Evolutionary conservation across 805 yeast species (phyloP), one percentile per base, ranked within the genome.

Genomic region (Yamadazyma kitorensis): DNA sequence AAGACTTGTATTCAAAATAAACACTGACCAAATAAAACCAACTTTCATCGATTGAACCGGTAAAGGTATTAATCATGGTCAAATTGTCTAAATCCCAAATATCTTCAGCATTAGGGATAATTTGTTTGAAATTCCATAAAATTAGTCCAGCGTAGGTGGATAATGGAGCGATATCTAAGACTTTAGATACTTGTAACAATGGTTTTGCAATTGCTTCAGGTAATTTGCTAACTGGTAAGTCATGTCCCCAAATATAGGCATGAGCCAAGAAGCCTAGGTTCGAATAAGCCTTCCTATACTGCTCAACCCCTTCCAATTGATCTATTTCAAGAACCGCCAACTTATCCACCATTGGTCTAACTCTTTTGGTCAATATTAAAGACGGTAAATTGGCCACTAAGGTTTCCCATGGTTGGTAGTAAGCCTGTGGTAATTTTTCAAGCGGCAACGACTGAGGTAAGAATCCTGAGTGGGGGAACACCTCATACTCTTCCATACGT

Each of bases 11-110:
- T 59, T 89, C 98, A 51, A 91, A 86, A 44, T 78, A 86, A 1
- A 87, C 91, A 49, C 93, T 81, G 7, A 89, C 91, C 39, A 88
- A 65, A 57, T 86, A 89, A 56, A 89, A 89, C 98, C 98, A 89
- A 45, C 84, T 76, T 59, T 89, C 98, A 59, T 89, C 97, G 26
- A 81, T 76, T 4, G 87, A 76, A 1, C 97, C 97, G 0, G 97
- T 88, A 55, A 80, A 91, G 1, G 96, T 87, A 54, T 76, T 78
- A 41, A 85, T 74, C 1, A 94, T 82, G 34, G 88, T 82, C 37
- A 89, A 64, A 49, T 82, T 80, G 34, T 82, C 80, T 28, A 86
- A 70, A 41, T 76, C 78, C 62, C 71, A 75, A 49, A 31, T 56
- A 47, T 40, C 60, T 43, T 31, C 61, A 43, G 25, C 52, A 42